Base-by-base conservation (phyloP, 2,329 filamentous ascomycete genomes). In the Celoporthe dispersa region DNA sequence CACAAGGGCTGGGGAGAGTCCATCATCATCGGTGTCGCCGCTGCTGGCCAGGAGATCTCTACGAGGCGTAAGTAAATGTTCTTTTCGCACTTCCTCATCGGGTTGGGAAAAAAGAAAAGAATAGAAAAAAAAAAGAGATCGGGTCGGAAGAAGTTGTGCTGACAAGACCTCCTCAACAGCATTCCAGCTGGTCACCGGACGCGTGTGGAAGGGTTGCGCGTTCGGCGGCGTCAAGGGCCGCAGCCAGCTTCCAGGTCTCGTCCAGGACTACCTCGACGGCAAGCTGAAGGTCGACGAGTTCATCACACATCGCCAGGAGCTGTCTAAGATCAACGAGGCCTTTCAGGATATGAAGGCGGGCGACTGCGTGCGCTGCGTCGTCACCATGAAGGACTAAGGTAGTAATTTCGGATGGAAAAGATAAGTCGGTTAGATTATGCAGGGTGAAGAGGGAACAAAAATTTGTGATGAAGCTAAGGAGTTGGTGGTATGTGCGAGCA, bases 1-100 rank as follows among this genome's bases (percentile, higher is more conserved):
- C 96, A 99, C 87, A 99, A 99, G 89, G 96, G 96, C 65, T 99
- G 96, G 96, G 96, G 96, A 77, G 90, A 98, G 87, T 97, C 92
- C 80, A 97, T 99, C 82, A 90, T 99, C 81, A 99, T 99, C 78
- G 96, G 96, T 82, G 96, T 99, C 74, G 95, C 95, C 73, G 95
- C 95, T 75, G 95, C 95, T 70, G 95, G 95, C 66, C 94, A 98
- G 84, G 95, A 98, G 85, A 98, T 98, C 76, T 87, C 91, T 74
- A 98, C 95, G 67, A 88, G 95, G 81, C 94, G 94, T 97, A 86
- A 87, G 93, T 90, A n/a, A 12, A 41, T 63, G 8, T 22, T 3
- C 14, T 4, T 7, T 2, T 61, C 33, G n/a, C 60, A 12, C 51
- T 44, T n/a, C 14, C 31, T 35, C 70, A n/a, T 64, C 59, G 2